Evolutionary conservation across 2,329 filamentous ascomycete genomes (phyloP), one percentile per base, ranked within the genome.

Genomic region (Didymella exigua): DNA sequence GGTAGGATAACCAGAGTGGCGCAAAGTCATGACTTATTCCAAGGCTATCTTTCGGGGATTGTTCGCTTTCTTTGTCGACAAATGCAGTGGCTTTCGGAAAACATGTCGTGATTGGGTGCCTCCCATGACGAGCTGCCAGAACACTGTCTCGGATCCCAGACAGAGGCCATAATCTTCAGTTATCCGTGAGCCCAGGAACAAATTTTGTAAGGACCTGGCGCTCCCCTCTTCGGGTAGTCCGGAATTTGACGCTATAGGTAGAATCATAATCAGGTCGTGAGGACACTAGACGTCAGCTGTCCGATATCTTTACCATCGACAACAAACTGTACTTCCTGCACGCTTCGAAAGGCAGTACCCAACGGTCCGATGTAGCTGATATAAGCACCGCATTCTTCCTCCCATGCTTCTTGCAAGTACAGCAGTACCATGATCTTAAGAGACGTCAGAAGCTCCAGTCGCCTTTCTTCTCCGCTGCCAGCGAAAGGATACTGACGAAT

Each of bases 361-460:
- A 50, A 14, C 6, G 40, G 41, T 21, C 52, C 52, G 18, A 55
- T 36, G 21, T 50, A 55, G 36, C 34, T 44, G 11, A 16, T 34
- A 14, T 55, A 55, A 11, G 37, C 27, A 11, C 41, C 41, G 18
- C 34, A 49, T n/a, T 55, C 52, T 13, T 50, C 52, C 11, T 49
- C 52, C 52, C 52, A 55, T 4, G 52, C 34, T n/a, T 50, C 46
- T 23, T 55, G 41, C 16, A 55, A 10, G 21, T 41, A 42, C n/a
- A 55, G 24, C 10, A 55, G 16, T 5, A 50, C 23, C 52, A 55
- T 55, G 24, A 55, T 49, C 23, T 31, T 55, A 27, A 55, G 46
- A 4, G 52, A 49, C 2, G 27, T 24, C 8, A 31, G n/a, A 10
- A 47, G 27, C 9, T 41, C 46, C 6, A 55, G 34, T 11, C 33